Evolutionary conservation across 2,329 filamentous ascomycete genomes (phyloP).

Genomic region (Aspergillus clavatus): DNA sequence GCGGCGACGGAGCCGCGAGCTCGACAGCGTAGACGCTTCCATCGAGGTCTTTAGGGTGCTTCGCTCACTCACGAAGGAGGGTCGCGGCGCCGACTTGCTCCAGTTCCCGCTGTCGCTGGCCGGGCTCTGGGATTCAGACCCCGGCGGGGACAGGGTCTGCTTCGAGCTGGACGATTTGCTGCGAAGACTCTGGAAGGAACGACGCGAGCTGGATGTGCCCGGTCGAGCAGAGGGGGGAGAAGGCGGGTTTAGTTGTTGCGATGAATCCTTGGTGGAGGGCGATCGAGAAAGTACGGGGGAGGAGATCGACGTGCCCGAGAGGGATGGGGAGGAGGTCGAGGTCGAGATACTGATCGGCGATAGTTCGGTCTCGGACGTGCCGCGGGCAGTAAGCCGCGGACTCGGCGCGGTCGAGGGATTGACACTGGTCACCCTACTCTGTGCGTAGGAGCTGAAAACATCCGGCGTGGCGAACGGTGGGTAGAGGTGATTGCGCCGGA

Average conservation of each 20-base stretch:
- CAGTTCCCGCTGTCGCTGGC: constrained; percentile 21
- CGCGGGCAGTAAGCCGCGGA: constrained; percentile 39
- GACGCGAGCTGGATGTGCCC: constrained; percentile 29
- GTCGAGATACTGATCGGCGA: constrained; percentile 29
- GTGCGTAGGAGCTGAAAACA: constrained; percentile 68
- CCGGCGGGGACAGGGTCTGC: constrained; percentile 17
- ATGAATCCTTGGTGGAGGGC: constrained; percentile 12
- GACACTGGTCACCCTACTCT: constrained; percentile 56
- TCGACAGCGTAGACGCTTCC: constrained; percentile 19
- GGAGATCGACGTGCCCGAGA: constrained; percentile 26
- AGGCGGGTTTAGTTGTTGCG: constrained; percentile 14
- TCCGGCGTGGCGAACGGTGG: constrained; percentile 78
- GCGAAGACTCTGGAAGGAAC: constrained; percentile 30
- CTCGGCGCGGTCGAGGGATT: constrained; percentile 38
- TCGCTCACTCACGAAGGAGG: constrained; percentile 21
- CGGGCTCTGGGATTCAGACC: constrained; percentile 23
- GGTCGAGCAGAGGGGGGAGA: constrained; percentile 19
- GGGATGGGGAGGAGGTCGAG: constrained; percentile 31
- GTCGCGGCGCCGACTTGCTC: constrained; percentile 22
- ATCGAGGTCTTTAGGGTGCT: constrained; percentile 22
- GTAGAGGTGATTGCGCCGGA: constrained; percentile 75
- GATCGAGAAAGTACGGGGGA: constrained; percentile 15
- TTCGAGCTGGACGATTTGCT: constrained; percentile 26
- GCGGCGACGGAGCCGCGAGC: constrained; percentile 50
- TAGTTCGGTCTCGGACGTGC: constrained; percentile 25